Evolutionary conservation across 2,329 filamentous ascomycete species (phyloP), one percentile per base, ranked within the genome.

Genomic region (Cladosporium sp.): DNA sequence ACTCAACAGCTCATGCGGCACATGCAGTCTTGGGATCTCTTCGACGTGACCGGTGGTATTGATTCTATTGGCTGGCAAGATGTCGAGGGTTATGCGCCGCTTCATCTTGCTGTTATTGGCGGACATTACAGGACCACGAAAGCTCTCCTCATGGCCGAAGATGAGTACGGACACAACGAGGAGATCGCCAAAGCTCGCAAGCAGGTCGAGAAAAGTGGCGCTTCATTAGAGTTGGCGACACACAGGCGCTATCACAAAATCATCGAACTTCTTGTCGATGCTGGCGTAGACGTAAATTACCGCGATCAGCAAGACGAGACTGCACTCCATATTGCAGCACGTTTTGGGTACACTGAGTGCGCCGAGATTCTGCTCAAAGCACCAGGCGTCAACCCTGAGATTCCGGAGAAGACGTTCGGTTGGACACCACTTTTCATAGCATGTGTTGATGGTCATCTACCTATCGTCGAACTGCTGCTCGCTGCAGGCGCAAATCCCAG

Each of bases 381-480:
- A 42, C 89, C 94, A 64, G 90, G 87, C 67, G 86, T 87, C 0
- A 77, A 97, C 61, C 77, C 91, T 0, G 88, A 96, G 65, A 76
- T 95, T 35, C 76, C 82, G 0, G 94, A 99, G 69, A 89, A 88
- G 55, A 88, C 88, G 0, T 97, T 95, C 69, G 85, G 88, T 3
- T 99, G 94, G 93, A 97, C 94, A 0, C 90, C 94, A n/a, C 78
- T 99, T 12, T 94, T 96, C 68, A 88, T 96, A 62, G 90, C 93
- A 9, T 90, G 89, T 55, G 93, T 97, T 2, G 92, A 99, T 68
- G 93, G 93, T 0, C 88, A 91, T 62, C 73, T 91, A 10, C 75
- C 81, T 0, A 84, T 96, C 39, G 89, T 89, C 0, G 82, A 91
- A 67, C 78, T 94, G 22, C 79, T 99, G 4, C 82, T 96, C 39